A percentile compares a stretch with the other conserved stretches of the same genome.
phyloP scores from a whole-genome alignment of 164 flowering plant genomes.

The Akebia trifoliata region DNA sequence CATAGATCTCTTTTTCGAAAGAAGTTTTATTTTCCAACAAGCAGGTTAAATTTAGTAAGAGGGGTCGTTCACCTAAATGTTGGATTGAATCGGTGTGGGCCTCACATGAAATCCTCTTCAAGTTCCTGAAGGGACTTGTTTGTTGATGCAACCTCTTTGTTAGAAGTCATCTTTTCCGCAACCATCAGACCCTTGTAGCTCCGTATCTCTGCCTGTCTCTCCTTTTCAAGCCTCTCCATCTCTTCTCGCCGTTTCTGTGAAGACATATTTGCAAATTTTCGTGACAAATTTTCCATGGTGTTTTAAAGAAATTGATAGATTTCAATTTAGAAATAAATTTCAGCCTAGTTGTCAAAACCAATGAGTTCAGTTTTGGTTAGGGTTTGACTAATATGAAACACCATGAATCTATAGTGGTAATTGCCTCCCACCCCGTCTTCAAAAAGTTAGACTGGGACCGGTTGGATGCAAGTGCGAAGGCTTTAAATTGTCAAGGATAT shows the following conservation, averaged over 20 bases:
- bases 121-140: constrained; percentile 86
- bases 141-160: constrained; percentile 75
- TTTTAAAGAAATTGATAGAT: too few species aligned
- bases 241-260: constrained; percentile 88
- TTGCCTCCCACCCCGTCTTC: too few species aligned
- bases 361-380: too few species aligned
- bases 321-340: neutral
- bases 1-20: too few species aligned
- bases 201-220: constrained; percentile 80
- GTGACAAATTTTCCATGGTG: neutral
- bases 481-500: too few species aligned
- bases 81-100: neutral
- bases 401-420: too few species aligned
- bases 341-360: too few species aligned
- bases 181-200: constrained; percentile 99
- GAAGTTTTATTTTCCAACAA: too few species aligned
- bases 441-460: too few species aligned
- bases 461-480: too few species aligned
- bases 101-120: constrained; percentile 95
- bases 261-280: neutral
- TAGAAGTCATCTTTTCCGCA: constrained; percentile 92
- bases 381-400: too few species aligned
- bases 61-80: neutral
- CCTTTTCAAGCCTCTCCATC: constrained; percentile 89
- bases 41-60: too few species aligned